Base-by-base conservation (phyloP, 2,329 filamentous ascomycete species). In the Sporothrix pseudoabietina region DNA sequence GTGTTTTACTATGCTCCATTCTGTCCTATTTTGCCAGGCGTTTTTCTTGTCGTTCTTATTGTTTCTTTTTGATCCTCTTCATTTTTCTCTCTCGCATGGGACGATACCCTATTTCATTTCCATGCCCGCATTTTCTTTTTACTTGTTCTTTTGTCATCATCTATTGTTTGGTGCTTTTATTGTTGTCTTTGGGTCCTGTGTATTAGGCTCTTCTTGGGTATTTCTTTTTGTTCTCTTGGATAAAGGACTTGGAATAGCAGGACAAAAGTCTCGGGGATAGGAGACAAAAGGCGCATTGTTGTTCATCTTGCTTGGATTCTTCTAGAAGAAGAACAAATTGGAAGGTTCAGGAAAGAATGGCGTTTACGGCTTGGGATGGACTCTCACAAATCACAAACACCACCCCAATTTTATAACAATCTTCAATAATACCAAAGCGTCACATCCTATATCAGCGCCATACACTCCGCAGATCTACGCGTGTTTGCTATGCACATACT, bases 41-140 rank as follows among this genome's bases (percentile, higher is more conserved):
- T 66, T 47, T 68, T 8, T 35, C 16, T 49, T 52, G 4, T 52
- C 52, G 52, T 54, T 55, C 74, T 12, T 39, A 30, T 26, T 39
- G 35, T 39, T 41, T 39, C n/a, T 52, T 32, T 70, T 39, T 6
- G 10, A 30, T 71, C 26, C 39, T 71, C 19, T 52, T 49, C 22
- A 39, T 54, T 41, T 47, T 68, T 47, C 41, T 54, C 47, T 69
- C 22, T 49, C 41, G 30, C 66, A 32, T 54, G 39, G 54, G 69
- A 63, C 55, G 69, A 71, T 71, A 71, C 69, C 69, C 69, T 39
- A 35, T 55, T 32, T 71, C 39, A 19, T 32, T 22, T 49, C 30
- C 54, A 22, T 35, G 35, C 41, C 32, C 55, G 55, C 5, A 47
- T 70, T 8, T 69, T 39, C 19, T 44, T 59, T 54, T 16, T 16